These are phyloP conservation scores for Trametes maxima DNA, from an alignment of 768 basidiomycete genomes.

Conservation along the genomic window DNA sequence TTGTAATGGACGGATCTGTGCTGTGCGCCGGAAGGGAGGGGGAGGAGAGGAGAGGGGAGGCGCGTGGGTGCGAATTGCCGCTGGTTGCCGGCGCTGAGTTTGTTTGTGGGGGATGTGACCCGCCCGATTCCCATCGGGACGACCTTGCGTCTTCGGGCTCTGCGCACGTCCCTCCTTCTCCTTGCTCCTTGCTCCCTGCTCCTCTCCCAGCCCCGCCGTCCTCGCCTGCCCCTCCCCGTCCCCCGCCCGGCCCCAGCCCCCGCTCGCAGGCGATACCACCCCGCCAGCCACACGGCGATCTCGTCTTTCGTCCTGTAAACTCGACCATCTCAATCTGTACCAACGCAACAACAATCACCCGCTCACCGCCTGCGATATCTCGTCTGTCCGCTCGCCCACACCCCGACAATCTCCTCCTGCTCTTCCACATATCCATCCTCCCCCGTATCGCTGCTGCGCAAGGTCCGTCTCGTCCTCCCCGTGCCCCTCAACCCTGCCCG, in stretches of 20 bases:
- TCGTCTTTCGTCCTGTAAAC: neutral
- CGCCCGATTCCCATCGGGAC: constrained; percentile 41
- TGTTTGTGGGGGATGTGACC: constrained; percentile 20
- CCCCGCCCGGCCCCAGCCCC: neutral
- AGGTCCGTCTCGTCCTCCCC: constrained; percentile 14
- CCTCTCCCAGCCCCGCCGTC: constrained; percentile 9
- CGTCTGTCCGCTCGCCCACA: neutral
- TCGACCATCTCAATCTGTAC: constrained; percentile 3
- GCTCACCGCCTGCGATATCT: constrained; percentile 10
- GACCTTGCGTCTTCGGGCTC: constrained; percentile 36
- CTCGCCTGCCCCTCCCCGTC: neutral
- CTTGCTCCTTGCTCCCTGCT: constrained; percentile 14
- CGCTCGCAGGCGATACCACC: neutral
- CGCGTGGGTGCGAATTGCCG: constrained; percentile 1
- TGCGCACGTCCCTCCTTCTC: constrained; percentile 29
- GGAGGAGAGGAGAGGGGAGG: neutral
- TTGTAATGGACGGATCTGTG: constrained; percentile 5
- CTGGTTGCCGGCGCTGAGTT: constrained; percentile 25
- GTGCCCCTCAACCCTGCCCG: neutral
- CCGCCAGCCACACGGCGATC: neutral
- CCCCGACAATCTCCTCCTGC: neutral
- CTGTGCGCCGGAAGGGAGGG: neutral
- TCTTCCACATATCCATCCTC: constrained; percentile 2
- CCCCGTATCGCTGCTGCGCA: constrained; percentile 23
- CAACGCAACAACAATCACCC: constrained; percentile 8